Conservation (phyloP, 345 rosid genomes). For the Pugionium dolabratum region DNA sequence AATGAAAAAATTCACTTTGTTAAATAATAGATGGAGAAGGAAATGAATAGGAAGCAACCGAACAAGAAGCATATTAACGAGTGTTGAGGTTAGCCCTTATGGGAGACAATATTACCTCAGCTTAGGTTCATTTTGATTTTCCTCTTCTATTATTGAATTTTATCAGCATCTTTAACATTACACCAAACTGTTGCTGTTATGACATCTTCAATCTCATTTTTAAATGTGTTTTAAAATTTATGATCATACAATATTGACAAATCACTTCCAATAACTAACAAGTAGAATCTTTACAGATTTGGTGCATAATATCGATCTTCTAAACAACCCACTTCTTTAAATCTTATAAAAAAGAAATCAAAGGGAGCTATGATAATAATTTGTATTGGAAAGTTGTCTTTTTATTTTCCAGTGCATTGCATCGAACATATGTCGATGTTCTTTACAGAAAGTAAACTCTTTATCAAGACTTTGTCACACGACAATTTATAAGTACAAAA, state of each 20-base stretch:
- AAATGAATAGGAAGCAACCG: slow-evolving; percentile 37
- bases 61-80: slow-evolving; percentile 31
- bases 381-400: slow-evolving; percentile 15
- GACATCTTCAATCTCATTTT: slow-evolving; percentile 10
- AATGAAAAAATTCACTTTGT: too few species aligned
- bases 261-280: slow-evolving; percentile 29
- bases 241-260: too few species aligned
- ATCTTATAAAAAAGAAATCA: neutral
- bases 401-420: slow-evolving; percentile 32
- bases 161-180: slow-evolving; percentile 33
- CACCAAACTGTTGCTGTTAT: slow-evolving; percentile 38
- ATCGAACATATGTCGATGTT: slow-evolving; percentile 31
- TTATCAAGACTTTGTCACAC: neutral
- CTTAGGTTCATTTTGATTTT: slow-evolving; percentile 27
- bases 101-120: slow-evolving; percentile 49
- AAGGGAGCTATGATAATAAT: neutral
- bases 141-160: neutral
- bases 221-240: slow-evolving; percentile 26
- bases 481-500: too few species aligned
- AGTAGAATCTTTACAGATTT: slow-evolving; percentile 28
- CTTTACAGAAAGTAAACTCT: slow-evolving; percentile 13
- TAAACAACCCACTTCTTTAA: slow-evolving; percentile 31
- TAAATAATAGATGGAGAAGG: slow-evolving; percentile 14
- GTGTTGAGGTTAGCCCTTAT: slow-evolving; percentile 32
- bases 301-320: slow-evolving; percentile 30